A percentile compares a stretch with the other conserved stretches of the same genome.
Conservation (phyloP, 2,329 filamentous ascomycete genomes). For the Coleophoma eucalyptorum region DNA sequence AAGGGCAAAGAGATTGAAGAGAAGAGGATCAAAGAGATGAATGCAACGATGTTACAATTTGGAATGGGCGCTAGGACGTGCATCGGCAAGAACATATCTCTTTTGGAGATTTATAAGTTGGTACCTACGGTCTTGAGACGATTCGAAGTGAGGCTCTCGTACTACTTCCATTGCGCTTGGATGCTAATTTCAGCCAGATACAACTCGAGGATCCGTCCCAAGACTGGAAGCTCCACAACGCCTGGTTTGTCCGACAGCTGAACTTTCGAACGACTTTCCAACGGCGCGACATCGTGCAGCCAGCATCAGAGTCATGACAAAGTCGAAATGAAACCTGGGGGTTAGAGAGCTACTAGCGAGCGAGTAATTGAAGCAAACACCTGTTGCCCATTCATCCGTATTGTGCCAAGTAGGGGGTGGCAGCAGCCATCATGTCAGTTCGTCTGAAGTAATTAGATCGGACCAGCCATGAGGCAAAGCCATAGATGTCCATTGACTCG, state of each 20-base stretch:
- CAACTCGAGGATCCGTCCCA: constrained; percentile 47
- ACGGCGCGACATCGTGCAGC: constrained; percentile 16
- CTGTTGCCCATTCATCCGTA: no score
- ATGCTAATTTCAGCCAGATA: constrained; percentile 35
- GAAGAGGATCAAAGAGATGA: constrained; percentile 60
- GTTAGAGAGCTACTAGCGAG: no score
- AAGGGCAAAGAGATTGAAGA: constrained; percentile 37
- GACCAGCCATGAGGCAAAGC: no score
- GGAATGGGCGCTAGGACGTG: constrained; percentile 69
- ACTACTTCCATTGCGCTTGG: not conserved
- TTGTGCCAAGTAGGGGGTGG: no score
- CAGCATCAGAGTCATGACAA: not conserved
- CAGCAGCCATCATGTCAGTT: no score
- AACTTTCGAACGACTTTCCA: constrained; percentile 39
- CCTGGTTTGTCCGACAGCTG: constrained; percentile 60
- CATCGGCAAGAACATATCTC: constrained; percentile 63
- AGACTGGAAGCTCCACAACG: constrained; percentile 57
- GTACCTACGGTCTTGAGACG: constrained; percentile 57
- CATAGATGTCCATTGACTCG: no score
- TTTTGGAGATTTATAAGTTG: constrained; percentile 61
- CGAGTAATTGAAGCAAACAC: no score
- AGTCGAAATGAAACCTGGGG: not conserved
- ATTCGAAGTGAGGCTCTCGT: constrained; percentile 49
- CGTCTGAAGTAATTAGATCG: no score
- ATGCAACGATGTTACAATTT: constrained; percentile 68